phyloP scores from a whole-genome alignment of 257 asterid genomes.

The Verbena officinalis region DNA sequence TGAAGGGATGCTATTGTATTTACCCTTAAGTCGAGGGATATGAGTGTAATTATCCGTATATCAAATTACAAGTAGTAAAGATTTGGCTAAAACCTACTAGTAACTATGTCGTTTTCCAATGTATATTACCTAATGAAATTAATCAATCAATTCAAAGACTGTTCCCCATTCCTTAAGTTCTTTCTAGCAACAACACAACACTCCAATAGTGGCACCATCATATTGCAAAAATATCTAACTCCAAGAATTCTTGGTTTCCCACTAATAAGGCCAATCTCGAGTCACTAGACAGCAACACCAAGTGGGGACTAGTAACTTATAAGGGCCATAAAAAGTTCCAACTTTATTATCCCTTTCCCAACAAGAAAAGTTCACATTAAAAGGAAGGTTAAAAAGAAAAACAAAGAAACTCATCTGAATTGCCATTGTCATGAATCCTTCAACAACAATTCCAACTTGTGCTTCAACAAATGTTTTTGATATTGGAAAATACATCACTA shows the following conservation, averaged over 20 bases:
- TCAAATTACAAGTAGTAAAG: too few relatives aligned
- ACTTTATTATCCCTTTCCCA: constrained; percentile 27
- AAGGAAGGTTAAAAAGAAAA: not conserved
- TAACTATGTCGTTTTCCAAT: too few relatives aligned
- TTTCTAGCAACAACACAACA: constrained; percentile 1
- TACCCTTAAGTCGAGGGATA: too few relatives aligned
- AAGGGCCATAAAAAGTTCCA: constrained; percentile 28
- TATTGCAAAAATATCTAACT: constrained; percentile 19
- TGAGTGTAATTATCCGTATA: too few relatives aligned
- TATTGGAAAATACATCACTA: constrained; percentile 43
- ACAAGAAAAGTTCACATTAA: constrained; percentile 7
- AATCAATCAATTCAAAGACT: too few relatives aligned
- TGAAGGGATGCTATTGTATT: too few relatives aligned
- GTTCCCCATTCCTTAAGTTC: not conserved
- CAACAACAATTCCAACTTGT: constrained; percentile 30
- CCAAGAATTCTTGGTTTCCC: constrained; percentile 22
- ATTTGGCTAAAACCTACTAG: too few relatives aligned
- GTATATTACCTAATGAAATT: too few relatives aligned
- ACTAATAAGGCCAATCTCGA: not conserved
- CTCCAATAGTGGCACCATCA: constrained; percentile 19
- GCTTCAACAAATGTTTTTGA: constrained; percentile 46
- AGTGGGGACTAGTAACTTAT: constrained; percentile 25
- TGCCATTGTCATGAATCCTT: constrained; percentile 34
- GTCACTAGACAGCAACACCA: not conserved
- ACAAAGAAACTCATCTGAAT: not conserved